Conservation (phyloP, 1,139 yeast genomes). For the Sugiyamaella xylanicola region DNA sequence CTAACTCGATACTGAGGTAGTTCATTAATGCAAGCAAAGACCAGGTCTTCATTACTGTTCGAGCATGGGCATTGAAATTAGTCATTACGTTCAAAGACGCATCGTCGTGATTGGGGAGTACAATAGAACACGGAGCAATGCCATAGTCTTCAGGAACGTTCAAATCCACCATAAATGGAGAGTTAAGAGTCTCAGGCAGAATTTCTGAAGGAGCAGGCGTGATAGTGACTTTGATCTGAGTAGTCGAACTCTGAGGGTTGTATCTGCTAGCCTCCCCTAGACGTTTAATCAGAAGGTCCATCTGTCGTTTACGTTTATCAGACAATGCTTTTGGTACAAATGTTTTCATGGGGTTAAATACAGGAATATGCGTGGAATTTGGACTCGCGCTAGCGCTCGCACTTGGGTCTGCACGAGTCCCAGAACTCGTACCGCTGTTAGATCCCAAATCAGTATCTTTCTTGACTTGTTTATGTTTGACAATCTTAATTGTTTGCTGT, state of each 20-base stretch:
- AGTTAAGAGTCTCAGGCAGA: slow-evolving; percentile 28
- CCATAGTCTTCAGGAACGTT: slow-evolving; percentile 37
- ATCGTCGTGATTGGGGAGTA: slow-evolving; percentile 30
- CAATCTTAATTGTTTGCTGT: slow-evolving; percentile 57
- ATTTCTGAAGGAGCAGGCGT: slow-evolving; percentile 28
- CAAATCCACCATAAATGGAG: slow-evolving; percentile 29
- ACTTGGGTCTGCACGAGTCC: slow-evolving; percentile 1
- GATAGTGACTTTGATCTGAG: slow-evolving; percentile 27
- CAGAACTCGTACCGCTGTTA: neutral
- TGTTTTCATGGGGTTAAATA: slow-evolving; percentile 14
- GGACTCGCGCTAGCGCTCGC: neutral
- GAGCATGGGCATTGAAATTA: slow-evolving; percentile 38
- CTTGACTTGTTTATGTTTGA: slow-evolving; percentile 31
- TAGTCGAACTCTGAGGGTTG: slow-evolving; percentile 25
- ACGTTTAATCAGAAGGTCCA: slow-evolving; percentile 29
- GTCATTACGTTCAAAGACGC: slow-evolving; percentile 34
- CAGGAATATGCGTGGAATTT: neutral
- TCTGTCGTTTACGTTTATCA: slow-evolving; percentile 31
- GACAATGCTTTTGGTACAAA: slow-evolving; percentile 31
- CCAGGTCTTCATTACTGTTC: slow-evolving; percentile 32
- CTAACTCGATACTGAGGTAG: slow-evolving; percentile 35
- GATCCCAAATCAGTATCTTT: neutral
- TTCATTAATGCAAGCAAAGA: slow-evolving; percentile 39
- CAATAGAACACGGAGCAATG: slow-evolving; percentile 30
- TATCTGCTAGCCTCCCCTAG: slow-evolving; percentile 25